Evolutionary conservation across 768 basidiomycete genomes (phyloP).

Genomic region (Chalciporus pseudorubinellus): DNA sequence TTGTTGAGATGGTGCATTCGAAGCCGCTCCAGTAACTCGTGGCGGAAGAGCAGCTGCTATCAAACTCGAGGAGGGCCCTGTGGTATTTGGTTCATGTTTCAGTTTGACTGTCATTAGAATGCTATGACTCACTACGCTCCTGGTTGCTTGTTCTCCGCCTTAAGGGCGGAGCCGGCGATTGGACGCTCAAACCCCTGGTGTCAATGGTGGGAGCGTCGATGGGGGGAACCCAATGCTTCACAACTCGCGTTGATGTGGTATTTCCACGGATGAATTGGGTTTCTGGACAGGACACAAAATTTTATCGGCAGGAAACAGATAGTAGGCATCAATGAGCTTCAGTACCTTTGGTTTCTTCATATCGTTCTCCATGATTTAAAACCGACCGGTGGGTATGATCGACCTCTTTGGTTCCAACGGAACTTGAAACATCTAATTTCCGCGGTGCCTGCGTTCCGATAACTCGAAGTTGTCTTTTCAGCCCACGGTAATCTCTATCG

Average conservation of each 20-base stretch:
- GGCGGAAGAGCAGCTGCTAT: slow-evolving; percentile 8
- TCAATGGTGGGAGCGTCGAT: not conserved
- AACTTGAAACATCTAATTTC: slow-evolving; percentile 18
- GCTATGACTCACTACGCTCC: slow-evolving; percentile 11
- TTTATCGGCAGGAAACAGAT: not conserved
- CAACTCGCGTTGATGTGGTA: not conserved
- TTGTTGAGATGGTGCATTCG: slow-evolving; percentile 14
- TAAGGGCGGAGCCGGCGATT: not conserved
- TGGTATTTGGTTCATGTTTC: not conserved
- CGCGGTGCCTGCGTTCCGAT: slow-evolving; percentile 39
- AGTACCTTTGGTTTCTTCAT: slow-evolving; percentile 9
- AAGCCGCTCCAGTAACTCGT: slow-evolving; percentile 4
- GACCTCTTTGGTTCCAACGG: slow-evolving; percentile 4
- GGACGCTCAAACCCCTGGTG: not conserved
- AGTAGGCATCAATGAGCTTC: not conserved
- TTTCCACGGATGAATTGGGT: not conserved
- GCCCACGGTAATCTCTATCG: slow-evolving; percentile 64
- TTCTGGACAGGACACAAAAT: slow-evolving; percentile 3
- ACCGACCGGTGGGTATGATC: not conserved
- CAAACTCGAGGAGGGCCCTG: slow-evolving; percentile 15
- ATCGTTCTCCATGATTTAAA: slow-evolving; percentile 2
- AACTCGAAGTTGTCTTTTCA: slow-evolving; percentile 63
- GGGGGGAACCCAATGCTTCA: not conserved
- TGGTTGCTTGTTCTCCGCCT: slow-evolving; percentile 1
- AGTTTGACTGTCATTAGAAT: not conserved